Conservation (phyloP, 2,329 filamentous ascomycete genomes). For the Dothistroma pini region DNA sequence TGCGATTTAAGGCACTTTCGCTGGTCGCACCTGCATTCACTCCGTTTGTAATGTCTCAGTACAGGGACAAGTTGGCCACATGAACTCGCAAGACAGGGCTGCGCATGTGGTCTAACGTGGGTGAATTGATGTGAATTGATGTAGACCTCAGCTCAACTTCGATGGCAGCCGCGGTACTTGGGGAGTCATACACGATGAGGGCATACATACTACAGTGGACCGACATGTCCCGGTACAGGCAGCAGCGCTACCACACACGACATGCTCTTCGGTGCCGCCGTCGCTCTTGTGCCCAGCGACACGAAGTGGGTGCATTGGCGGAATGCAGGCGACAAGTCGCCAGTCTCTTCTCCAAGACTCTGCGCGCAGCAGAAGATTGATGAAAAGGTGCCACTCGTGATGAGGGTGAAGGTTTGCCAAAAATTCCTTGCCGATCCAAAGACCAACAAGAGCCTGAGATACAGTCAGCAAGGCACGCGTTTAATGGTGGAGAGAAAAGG, state of each 20-base stretch:
- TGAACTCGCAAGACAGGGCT: neutral
- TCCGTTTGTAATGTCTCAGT: neutral
- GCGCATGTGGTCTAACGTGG: neutral
- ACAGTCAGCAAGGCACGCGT: neutral
- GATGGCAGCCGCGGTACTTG: neutral
- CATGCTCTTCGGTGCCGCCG: too few species aligned
- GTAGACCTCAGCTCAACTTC: neutral
- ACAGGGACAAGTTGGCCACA: neutral
- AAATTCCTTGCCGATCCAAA: slow-evolving; percentile 73
- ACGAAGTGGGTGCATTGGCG: neutral
- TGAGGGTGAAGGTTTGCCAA: slow-evolving; percentile 48
- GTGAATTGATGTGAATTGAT: neutral
- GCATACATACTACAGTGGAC: too few species aligned
- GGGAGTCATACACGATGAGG: neutral
- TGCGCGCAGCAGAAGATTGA: slow-evolving; percentile 17
- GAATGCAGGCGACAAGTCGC: neutral
- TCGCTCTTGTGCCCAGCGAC: neutral
- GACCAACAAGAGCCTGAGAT: slow-evolving; percentile 58
- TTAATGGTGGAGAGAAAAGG: neutral
- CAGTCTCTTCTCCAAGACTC: slow-evolving; percentile 21
- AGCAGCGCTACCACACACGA: neutral
- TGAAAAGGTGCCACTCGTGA: slow-evolving; percentile 22
- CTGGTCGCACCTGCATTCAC: neutral
- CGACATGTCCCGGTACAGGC: neutral
- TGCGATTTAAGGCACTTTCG: neutral